Percentiles rank a stretch among this genome's conserved stretches.
These are phyloP conservation scores for Pyrenochaeta sp. DNA, from an alignment of 2,329 filamentous ascomycete genomes.

Conservation along the genomic window DNA sequence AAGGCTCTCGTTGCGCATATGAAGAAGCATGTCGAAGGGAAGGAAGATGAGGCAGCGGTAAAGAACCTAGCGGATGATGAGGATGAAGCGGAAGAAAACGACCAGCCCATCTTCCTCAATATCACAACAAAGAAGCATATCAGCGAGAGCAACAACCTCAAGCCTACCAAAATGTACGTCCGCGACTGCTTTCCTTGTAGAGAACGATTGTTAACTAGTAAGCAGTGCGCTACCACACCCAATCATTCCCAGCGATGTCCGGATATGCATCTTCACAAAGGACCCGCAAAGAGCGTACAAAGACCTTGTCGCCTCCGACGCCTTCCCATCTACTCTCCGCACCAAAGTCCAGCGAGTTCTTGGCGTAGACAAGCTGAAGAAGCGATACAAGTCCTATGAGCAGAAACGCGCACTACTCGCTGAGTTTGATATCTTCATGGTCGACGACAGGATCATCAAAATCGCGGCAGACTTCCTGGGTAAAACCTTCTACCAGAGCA, in stretches of 20 bases:
- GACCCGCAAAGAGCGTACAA: constrained; percentile 88
- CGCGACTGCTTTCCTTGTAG: neutral
- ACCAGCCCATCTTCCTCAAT: constrained; percentile 67
- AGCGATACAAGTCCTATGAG: constrained; percentile 91
- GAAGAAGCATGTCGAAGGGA: constrained; percentile 58
- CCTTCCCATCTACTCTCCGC: constrained; percentile 60
- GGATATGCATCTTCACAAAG: constrained; percentile 87
- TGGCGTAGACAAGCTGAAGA: constrained; percentile 83
- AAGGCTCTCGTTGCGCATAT: constrained; percentile 67
- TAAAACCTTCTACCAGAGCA: constrained; percentile 90
- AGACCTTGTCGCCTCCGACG: constrained; percentile 78
- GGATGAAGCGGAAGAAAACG: constrained; percentile 57
- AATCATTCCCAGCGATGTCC: constrained; percentile 71
- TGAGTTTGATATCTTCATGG: constrained; percentile 93
- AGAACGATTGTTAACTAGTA: constrained; percentile 14
- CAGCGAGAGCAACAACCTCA: constrained; percentile 77
- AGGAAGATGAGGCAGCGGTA: constrained; percentile 60
- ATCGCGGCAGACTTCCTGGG: constrained; percentile 80
- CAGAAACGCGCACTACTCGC: constrained; percentile 76
- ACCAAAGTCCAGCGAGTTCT: constrained; percentile 69
- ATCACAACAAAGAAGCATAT: constrained; percentile 73
- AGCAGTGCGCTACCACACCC: constrained; percentile 73
- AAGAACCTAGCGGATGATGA: constrained; percentile 61
- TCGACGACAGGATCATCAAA: constrained; percentile 82
- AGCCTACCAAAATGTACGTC: constrained; percentile 78